phyloP scores from a whole-genome alignment of 2,329 filamentous ascomycete species.

The Pseudocercospora fijiensis region DNA sequence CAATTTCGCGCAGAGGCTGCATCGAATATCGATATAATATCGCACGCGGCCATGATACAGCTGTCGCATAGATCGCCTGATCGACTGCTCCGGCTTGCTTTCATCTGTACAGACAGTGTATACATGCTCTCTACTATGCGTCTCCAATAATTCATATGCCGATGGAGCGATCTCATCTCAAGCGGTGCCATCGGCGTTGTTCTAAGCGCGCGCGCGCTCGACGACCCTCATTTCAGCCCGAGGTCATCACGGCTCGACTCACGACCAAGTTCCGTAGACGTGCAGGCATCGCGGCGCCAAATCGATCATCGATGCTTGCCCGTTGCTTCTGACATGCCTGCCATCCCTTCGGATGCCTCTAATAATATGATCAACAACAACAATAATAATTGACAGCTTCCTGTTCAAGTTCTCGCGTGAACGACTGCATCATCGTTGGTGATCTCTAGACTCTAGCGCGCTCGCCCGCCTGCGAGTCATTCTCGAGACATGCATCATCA shows the following conservation, averaged over 20 bases:
- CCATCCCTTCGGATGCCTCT: neutral
- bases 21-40: neutral
- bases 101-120: no score
- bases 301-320: neutral
- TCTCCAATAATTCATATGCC: neutral
- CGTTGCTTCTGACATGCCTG: neutral
- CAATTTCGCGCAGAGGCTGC: slow-evolving; percentile 2
- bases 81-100: neutral
- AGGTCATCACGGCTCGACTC: neutral
- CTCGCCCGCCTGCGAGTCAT: slow-evolving; percentile 4
- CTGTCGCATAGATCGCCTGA: neutral
- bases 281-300: neutral
- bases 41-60: neutral
- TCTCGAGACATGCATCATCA: neutral
- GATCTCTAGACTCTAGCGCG: slow-evolving; percentile 4
- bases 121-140: neutral
- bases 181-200: neutral
- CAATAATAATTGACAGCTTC: slow-evolving; percentile 3
- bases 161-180: neutral
- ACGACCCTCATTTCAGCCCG: neutral
- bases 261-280: neutral
- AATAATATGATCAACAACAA: no score
- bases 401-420: neutral
- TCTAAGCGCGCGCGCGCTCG: neutral
- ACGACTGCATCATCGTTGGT: neutral